Conservation (phyloP, 1,139 yeast genomes). For the Debaryomycetaceae sp. region DNA sequence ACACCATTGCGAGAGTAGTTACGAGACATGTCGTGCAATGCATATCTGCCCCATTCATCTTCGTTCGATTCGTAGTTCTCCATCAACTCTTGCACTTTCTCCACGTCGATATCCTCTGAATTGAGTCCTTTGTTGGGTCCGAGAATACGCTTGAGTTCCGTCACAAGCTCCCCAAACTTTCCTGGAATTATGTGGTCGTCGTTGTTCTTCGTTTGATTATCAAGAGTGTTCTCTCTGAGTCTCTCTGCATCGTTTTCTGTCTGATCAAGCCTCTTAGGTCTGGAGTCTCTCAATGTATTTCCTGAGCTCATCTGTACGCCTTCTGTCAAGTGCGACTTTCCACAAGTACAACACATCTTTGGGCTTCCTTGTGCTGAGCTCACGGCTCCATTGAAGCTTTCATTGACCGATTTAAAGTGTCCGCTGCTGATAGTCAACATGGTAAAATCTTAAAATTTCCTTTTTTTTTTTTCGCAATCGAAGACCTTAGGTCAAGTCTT, state of each 20-base stretch:
- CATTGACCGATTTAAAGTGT: not conserved
- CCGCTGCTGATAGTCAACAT: not conserved
- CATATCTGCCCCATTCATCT: slow-evolving; percentile 59
- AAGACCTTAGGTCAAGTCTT: no score
- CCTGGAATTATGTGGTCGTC: not conserved
- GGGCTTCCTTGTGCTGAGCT: not conserved
- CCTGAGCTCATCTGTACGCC: slow-evolving; percentile 10
- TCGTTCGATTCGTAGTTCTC: slow-evolving; percentile 46
- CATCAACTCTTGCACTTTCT: slow-evolving; percentile 44
- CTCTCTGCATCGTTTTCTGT: not conserved
- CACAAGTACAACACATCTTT: not conserved
- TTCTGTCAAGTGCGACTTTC: not conserved
- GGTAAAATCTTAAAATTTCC: no score
- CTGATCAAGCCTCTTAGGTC: not conserved
- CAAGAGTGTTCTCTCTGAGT: not conserved
- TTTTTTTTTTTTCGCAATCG: not conserved
- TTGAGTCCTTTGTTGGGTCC: slow-evolving; percentile 37
- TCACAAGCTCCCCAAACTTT: slow-evolving; percentile 27
- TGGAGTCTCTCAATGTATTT: slow-evolving; percentile 5
- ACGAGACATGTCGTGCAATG: slow-evolving; percentile 50
- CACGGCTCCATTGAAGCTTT: not conserved
- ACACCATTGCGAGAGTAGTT: slow-evolving; percentile 64
- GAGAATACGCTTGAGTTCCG: slow-evolving; percentile 27
- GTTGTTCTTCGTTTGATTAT: not conserved
- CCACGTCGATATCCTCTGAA: slow-evolving; percentile 55